Percentiles rank a stretch among this genome's conserved stretches.
These are phyloP conservation scores for Alternaria sp. DNA, from an alignment of 2,329 filamentous ascomycete species.

Conservation along the genomic window DNA sequence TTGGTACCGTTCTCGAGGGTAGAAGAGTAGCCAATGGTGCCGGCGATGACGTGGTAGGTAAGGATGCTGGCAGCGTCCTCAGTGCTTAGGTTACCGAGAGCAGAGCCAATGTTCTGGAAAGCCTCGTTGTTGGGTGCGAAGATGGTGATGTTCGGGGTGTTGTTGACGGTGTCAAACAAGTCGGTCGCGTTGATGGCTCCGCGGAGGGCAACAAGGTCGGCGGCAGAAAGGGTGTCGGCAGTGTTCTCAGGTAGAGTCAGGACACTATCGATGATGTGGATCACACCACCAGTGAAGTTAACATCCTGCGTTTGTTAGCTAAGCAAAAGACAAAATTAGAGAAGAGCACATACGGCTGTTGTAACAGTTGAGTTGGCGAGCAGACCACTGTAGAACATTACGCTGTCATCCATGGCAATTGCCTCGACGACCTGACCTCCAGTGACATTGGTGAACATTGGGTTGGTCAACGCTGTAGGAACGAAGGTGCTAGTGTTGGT, in stretches of 20 bases:
- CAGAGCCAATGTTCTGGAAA: conserved; percentile 63
- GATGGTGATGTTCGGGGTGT: conserved; percentile 62
- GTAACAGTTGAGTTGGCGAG: conserved; percentile 58
- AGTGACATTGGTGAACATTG: conserved; percentile 63
- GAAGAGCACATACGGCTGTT: conserved; percentile 51
- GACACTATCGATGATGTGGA: conserved; percentile 56
- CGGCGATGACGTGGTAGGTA: conserved; percentile 68
- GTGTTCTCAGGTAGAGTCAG: conserved; percentile 49
- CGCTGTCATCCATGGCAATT: conserved; percentile 49
- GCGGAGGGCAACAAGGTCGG: conserved; percentile 49
- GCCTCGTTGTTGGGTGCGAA: conserved; percentile 69
- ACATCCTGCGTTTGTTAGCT: conserved; percentile 42
- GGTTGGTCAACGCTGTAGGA: conserved; percentile 58
- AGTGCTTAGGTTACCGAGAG: conserved; percentile 55
- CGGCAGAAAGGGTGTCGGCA: conserved; percentile 39
- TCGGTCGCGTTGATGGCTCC: conserved; percentile 51
- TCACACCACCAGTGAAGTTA: conserved; percentile 54
- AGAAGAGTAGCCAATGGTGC: conserved; percentile 61
- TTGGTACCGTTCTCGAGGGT: conserved; percentile 51
- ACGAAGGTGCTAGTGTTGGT: conserved; percentile 53
- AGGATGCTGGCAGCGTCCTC: conserved; percentile 61
- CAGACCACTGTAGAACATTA: conserved; percentile 61
- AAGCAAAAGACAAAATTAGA: neutral
- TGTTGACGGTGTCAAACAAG: conserved; percentile 52
- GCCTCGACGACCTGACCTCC: conserved; percentile 65